phyloP scores from a whole-genome alignment of 2,329 filamentous ascomycete species.

The Zasmidium cellare region DNA sequence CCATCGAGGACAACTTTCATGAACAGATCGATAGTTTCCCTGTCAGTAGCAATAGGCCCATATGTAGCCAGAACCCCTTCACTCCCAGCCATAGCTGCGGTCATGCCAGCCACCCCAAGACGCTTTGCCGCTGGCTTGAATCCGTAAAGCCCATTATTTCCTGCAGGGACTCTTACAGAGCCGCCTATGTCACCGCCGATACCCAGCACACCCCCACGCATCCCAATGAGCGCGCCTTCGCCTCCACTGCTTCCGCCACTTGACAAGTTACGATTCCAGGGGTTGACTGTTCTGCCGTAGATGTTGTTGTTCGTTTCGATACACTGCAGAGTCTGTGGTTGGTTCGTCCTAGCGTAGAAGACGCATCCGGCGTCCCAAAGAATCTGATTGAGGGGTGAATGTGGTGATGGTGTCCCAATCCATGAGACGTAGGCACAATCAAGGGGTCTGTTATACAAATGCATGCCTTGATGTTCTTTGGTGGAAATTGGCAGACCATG shows the following conservation, averaged over 20 bases:
- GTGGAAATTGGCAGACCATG: slow-evolving; percentile 50
- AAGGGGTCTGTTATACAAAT: slow-evolving; percentile 47
- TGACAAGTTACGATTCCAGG: slow-evolving; percentile 55
- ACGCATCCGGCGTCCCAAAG: slow-evolving; percentile 52
- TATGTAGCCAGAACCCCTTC: slow-evolving; percentile 62
- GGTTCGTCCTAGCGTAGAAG: slow-evolving; percentile 57
- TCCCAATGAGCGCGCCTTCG: slow-evolving; percentile 57
- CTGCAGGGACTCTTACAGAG: slow-evolving; percentile 58
- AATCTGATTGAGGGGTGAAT: not conserved
- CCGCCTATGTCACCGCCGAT: slow-evolving; percentile 57
- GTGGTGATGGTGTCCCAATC: slow-evolving; percentile 48
- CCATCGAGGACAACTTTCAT: slow-evolving; percentile 58
- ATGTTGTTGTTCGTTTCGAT: slow-evolving; percentile 64
- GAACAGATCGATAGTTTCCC: slow-evolving; percentile 56
- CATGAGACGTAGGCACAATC: slow-evolving; percentile 62
- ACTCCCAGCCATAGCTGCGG: slow-evolving; percentile 66
- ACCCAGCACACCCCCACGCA: slow-evolving; percentile 56
- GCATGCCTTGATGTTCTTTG: slow-evolving; percentile 42
- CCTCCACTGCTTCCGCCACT: slow-evolving; percentile 61
- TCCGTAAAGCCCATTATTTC: slow-evolving; percentile 59
- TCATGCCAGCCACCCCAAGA: slow-evolving; percentile 52
- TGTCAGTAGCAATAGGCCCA: slow-evolving; percentile 61
- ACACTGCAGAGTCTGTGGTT: slow-evolving; percentile 58
- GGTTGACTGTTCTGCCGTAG: slow-evolving; percentile 59
- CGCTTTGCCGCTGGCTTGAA: slow-evolving; percentile 56